These are phyloP conservation scores for Lachnellula occidentalis DNA, from an alignment of 2,329 filamentous ascomycete species.

Conservation along the genomic window DNA sequence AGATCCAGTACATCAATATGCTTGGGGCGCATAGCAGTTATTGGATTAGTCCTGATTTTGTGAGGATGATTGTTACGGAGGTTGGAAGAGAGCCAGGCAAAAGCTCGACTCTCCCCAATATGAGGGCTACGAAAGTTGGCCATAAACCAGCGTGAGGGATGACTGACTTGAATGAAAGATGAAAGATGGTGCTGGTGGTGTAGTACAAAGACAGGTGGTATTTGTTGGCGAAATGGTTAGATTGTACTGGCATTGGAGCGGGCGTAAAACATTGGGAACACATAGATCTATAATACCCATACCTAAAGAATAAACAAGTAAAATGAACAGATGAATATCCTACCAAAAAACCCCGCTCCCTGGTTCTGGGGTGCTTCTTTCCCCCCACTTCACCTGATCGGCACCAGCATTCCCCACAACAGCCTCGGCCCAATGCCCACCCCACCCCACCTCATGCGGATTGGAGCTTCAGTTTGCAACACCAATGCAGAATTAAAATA, in stretches of 20 bases:
- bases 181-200: too few relatives aligned
- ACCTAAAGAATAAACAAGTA: neutral
- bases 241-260: neutral
- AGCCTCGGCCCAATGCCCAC: neutral
- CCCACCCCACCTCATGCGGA: too few relatives aligned
- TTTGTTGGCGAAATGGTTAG: neutral
- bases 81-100: slow-evolving; percentile 70
- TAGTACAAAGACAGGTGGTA: neutral
- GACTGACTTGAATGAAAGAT: neutral
- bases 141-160: slow-evolving; percentile 10
- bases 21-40: slow-evolving; percentile 91
- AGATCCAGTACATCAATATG: slow-evolving; percentile 97
- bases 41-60: slow-evolving; percentile 82
- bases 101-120: slow-evolving; percentile 48
- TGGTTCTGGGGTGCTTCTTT: neutral
- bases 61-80: slow-evolving; percentile 85
- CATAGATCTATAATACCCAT: slow-evolving; percentile 22
- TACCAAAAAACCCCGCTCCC: neutral
- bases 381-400: neutral
- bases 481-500: neutral
- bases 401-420: neutral
- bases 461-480: too few relatives aligned
- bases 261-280: neutral
- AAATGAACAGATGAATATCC: neutral
- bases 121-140: slow-evolving; percentile 51